Evolutionary conservation across 805 yeast species (phyloP).

Genomic region (Nakazawaea laoshanensis): DNA sequence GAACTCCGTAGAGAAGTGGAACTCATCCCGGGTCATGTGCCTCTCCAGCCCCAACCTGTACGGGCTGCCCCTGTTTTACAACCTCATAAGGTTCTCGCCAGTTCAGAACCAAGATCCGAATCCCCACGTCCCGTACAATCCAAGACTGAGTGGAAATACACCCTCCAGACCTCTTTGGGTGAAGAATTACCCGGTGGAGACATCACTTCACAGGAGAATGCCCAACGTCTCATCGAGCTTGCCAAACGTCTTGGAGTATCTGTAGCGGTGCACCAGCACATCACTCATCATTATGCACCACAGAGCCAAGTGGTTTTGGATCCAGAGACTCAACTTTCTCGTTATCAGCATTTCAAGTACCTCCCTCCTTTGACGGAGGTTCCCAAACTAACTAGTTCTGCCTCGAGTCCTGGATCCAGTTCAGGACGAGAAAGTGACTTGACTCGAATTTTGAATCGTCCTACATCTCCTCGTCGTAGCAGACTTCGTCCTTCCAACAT

Average conservation of each 20-base stretch:
- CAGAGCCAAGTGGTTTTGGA: slow-evolving; percentile 26
- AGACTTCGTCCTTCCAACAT: slow-evolving; percentile 2
- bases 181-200: slow-evolving; percentile 31
- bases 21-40: no score
- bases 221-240: slow-evolving; percentile 46
- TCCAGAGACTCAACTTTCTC: slow-evolving; percentile 44
- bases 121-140: slow-evolving; percentile 19
- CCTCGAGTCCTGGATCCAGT: slow-evolving; percentile 29
- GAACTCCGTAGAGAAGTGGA: slow-evolving; percentile 51
- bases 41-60: no score
- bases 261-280: slow-evolving; percentile 77
- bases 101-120: slow-evolving; percentile 2
- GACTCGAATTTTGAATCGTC: slow-evolving; percentile 31
- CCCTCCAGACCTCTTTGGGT: slow-evolving; percentile 37
- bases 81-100: no score
- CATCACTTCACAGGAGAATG: slow-evolving; percentile 45
- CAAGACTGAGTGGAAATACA: slow-evolving; percentile 56
- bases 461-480: slow-evolving; percentile 10
- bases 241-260: slow-evolving; percentile 51
- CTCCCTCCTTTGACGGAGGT: slow-evolving; percentile 64
- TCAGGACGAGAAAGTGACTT: slow-evolving; percentile 32
- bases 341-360: slow-evolving; percentile 68
- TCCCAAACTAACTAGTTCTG: slow-evolving; percentile 59
- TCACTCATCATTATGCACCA: slow-evolving; percentile 67
- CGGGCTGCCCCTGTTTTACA: no score